These are phyloP conservation scores for Sindora glabra DNA, from an alignment of 306 rosid species.

Conservation along the genomic window DNA sequence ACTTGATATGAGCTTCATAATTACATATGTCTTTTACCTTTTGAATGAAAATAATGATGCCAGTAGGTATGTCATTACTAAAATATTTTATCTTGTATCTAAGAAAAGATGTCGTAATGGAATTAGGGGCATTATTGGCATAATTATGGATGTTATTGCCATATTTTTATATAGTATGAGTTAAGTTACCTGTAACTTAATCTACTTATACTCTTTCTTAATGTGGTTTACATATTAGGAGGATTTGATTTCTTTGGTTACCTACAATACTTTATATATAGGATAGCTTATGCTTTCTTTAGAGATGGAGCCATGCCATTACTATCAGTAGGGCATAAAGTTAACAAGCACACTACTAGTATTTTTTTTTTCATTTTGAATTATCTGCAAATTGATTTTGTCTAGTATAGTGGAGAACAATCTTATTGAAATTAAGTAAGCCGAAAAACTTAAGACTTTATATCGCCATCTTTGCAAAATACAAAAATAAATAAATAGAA, in stretches of 20 bases:
- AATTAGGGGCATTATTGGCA: constrained; percentile 84
- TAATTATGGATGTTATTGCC: constrained; percentile 74
- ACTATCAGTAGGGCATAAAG: constrained; percentile 78
- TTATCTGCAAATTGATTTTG: not conserved
- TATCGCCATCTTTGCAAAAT: too few species aligned
- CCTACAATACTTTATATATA: constrained; percentile 14
- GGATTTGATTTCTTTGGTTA: not conserved
- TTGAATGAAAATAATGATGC: constrained; percentile 73
- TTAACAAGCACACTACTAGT: constrained; percentile 74
- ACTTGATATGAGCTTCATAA: constrained; percentile 85
- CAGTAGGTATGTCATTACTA: constrained; percentile 95
- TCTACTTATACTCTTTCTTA: constrained; percentile 29
- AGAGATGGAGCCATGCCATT: constrained; percentile 99
- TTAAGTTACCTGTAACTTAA: constrained; percentile 90
- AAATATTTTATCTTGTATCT: constrained; percentile 78
- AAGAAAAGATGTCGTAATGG: constrained; percentile 83
- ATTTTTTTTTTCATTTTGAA: constrained; percentile 5
- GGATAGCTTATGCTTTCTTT: constrained; percentile 96
- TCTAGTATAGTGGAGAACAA: not conserved
- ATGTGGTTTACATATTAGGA: not conserved
- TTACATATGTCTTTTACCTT: constrained; percentile 59
- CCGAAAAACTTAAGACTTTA: not conserved
- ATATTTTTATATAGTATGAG: constrained; percentile 97
- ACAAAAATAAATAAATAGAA: not conserved
- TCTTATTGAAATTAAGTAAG: not conserved